Percentiles rank a stretch among this genome's conserved stretches.
Evolutionary conservation across 257 asterid species (phyloP).

Genomic region (Solanum acaule): DNA sequence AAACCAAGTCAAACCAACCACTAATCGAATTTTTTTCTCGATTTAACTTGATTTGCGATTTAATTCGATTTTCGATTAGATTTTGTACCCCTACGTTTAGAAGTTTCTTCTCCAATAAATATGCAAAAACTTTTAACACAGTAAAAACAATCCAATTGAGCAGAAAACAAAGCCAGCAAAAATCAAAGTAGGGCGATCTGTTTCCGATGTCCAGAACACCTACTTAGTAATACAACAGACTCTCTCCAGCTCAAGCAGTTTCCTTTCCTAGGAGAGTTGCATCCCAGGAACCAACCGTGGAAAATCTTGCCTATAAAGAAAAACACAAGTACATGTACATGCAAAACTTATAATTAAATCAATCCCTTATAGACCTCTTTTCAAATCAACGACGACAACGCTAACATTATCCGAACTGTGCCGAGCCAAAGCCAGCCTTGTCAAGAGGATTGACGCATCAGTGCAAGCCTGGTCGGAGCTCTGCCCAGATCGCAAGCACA

Average conservation of each 20-base stretch:
- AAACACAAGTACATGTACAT: background rate
- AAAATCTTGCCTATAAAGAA: background rate
- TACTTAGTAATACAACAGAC: background rate
- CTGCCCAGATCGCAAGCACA: constrained; percentile 62
- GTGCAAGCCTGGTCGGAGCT: constrained; percentile 67
- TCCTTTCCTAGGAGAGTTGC: background rate
- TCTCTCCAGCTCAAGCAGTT: background rate
- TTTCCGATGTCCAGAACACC: background rate
- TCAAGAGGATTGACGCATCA: constrained; percentile 89
- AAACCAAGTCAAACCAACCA: no score
- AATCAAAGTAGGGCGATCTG: background rate
- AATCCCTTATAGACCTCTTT: constrained; percentile 9
- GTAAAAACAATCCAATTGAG: background rate
- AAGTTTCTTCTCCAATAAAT: background rate
- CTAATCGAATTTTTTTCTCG: no score
- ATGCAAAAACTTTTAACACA: background rate
- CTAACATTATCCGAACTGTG: constrained; percentile 80
- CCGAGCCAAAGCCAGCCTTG: constrained; percentile 84
- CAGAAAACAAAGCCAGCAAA: background rate
- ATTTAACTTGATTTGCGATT: no score
- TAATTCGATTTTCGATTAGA: no score
- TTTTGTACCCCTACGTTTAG: no score
- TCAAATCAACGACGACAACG: constrained; percentile 75
- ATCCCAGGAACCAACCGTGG: background rate
- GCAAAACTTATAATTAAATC: background rate